Percentiles rank a stretch among this genome's conserved stretches.
Evolutionary conservation across 192 early-diverging fungal genomes (phyloP).

Genomic region (Coemansia aciculifera): DNA sequence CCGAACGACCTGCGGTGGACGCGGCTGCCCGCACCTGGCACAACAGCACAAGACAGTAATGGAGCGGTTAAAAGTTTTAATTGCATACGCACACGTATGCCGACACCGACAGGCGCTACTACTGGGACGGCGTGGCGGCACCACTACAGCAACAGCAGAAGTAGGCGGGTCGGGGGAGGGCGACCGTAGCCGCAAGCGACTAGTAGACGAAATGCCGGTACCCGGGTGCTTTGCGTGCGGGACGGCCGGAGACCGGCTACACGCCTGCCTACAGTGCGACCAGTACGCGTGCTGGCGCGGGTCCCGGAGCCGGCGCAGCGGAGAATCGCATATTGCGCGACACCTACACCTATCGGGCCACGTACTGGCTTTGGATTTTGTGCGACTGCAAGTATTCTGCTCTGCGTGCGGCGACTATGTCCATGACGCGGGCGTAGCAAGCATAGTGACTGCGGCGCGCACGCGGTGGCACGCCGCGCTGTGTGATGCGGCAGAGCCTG

Average conservation of each 20-base stretch:
- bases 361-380: conserved; percentile 73
- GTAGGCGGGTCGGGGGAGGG: conserved; percentile 28
- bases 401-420: conserved; percentile 79
- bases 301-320: conserved; percentile 37
- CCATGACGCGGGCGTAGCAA: conserved; percentile 73
- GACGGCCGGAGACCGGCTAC: conserved; percentile 63
- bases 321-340: conserved; percentile 10
- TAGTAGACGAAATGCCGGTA: conserved; percentile 59
- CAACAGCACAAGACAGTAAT: conserved; percentile 32
- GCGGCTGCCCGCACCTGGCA: conserved; percentile 42
- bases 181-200: conserved; percentile 55
- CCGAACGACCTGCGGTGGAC: not conserved
- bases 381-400: conserved; percentile 69
- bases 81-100: conserved; percentile 52
- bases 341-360: conserved; percentile 27
- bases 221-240: conserved; percentile 62
- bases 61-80: conserved; percentile 51
- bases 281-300: conserved; percentile 75
- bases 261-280: conserved; percentile 79
- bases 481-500: conserved; percentile 39
- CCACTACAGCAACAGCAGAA: conserved; percentile 10
- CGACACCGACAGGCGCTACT: conserved; percentile 52
- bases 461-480: conserved; percentile 43
- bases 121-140: conserved; percentile 41
- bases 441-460: conserved; percentile 27